These are phyloP conservation scores for Ceratocystis harringtonii DNA, from an alignment of 2,329 filamentous ascomycete genomes.

Conservation along the genomic window DNA sequence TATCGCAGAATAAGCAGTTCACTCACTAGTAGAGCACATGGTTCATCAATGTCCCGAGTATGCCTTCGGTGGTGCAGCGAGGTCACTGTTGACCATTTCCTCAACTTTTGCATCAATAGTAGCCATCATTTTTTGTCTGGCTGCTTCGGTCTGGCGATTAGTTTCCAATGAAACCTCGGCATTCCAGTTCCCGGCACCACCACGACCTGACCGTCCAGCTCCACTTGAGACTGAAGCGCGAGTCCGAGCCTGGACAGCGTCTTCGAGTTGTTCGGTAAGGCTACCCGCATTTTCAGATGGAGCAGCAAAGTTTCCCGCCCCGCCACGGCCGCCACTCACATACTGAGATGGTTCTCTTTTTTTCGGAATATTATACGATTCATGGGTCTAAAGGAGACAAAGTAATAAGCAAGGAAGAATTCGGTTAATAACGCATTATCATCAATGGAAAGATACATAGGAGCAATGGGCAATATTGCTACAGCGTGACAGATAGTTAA, in stretches of 20 bases:
- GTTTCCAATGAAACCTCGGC: constrained; percentile 15
- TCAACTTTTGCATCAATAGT: constrained; percentile 27
- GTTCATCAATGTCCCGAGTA: constrained; percentile 20
- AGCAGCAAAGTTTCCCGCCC: constrained; percentile 45
- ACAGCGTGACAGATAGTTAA: background rate
- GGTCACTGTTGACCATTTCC: constrained; percentile 29
- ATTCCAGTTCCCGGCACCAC: constrained; percentile 39
- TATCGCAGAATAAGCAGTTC: background rate
- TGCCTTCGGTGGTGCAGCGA: constrained; percentile 27
- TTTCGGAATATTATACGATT: constrained; percentile 23
- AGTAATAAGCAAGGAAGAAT: background rate
- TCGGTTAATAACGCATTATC: background rate
- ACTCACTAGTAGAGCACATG: background rate
- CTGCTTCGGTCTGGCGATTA: constrained; percentile 18
- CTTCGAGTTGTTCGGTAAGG: constrained; percentile 19
- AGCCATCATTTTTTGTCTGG: constrained; percentile 23
- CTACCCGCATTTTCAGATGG: constrained; percentile 26
- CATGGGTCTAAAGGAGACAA: background rate
- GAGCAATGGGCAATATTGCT: background rate
- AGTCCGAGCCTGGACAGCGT: background rate
- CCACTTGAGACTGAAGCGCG: constrained; percentile 17
- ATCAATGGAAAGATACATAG: background rate
- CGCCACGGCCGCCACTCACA: constrained; percentile 39
- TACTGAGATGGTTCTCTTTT: constrained; percentile 25
- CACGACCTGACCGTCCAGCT: constrained; percentile 27